Percentiles rank a stretch among this genome's conserved stretches.
Conservation (phyloP, 2,329 filamentous ascomycete species). For the Microcyclospora pomicola region DNA sequence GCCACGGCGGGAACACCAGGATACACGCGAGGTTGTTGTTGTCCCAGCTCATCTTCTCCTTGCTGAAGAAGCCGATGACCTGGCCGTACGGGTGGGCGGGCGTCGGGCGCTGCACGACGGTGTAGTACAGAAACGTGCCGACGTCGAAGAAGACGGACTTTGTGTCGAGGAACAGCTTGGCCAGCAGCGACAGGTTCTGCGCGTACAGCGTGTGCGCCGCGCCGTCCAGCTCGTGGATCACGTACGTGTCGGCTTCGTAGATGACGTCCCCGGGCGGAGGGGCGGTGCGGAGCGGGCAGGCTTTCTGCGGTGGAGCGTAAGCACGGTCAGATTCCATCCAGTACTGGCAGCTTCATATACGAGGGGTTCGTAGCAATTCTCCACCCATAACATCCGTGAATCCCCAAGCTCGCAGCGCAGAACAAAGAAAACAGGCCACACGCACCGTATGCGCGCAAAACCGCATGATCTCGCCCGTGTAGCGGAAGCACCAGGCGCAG, state of each 20-base stretch:
- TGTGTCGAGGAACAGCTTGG: slow-evolving; percentile 93
- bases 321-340: neutral
- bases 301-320: slow-evolving; percentile 22
- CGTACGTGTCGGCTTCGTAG: slow-evolving; percentile 67
- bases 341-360: too few species aligned
- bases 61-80: slow-evolving; percentile 93
- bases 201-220: slow-evolving; percentile 78
- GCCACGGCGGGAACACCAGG: slow-evolving; percentile 88
- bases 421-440: slow-evolving; percentile 1
- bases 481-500: slow-evolving; percentile 89
- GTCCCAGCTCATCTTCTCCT: slow-evolving; percentile 98
- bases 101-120: slow-evolving; percentile 56
- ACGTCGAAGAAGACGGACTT: slow-evolving; percentile 99
- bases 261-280: slow-evolving; percentile 56
- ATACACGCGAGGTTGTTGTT: slow-evolving; percentile 97
- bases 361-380: too few species aligned
- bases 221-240: slow-evolving; percentile 86
- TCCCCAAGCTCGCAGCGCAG: too few species aligned
- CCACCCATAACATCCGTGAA: too few species aligned
- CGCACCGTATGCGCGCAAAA: slow-evolving; percentile 35
- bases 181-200: slow-evolving; percentile 90
- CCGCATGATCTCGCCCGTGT: slow-evolving; percentile 45
- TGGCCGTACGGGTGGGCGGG: slow-evolving; percentile 30
- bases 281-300: slow-evolving; percentile 27
- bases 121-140: slow-evolving; percentile 83